Conservation (phyloP, 1,139 yeast genomes). For the Arxiozyma slooffiae region DNA sequence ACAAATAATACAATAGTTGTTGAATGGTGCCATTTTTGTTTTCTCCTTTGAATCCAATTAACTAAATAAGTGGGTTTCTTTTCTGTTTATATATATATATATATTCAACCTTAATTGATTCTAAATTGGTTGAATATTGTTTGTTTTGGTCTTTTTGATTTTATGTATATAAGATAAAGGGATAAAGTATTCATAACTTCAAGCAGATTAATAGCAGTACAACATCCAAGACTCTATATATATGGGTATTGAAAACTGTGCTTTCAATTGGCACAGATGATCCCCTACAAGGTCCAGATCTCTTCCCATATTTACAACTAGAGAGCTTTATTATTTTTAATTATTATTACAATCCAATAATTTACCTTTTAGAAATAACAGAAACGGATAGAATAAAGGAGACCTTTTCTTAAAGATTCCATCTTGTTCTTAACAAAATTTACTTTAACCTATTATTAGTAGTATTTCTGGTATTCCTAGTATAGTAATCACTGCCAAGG, state of each 20-base stretch:
- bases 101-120: not conserved
- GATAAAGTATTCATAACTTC: not conserved
- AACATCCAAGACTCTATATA: no score
- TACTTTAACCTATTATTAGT: not conserved
- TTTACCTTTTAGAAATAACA: not conserved
- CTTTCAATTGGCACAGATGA: not conserved
- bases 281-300: not conserved
- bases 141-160: no score
- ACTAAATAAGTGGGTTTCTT: not conserved
- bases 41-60: not conserved
- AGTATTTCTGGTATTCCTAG: not conserved
- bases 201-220: not conserved
- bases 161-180: no score
- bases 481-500: not conserved
- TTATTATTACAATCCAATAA: no score
- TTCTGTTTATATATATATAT: not conserved
- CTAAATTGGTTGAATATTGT: not conserved
- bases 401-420: not conserved
- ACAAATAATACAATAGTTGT: constrained; percentile 59
- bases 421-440: not conserved
- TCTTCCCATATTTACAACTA: not conserved
- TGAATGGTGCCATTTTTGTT: constrained; percentile 43
- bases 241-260: no score
- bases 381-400: not conserved
- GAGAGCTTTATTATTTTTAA: no score